Evolutionary conservation across 2,329 filamentous ascomycete species (phyloP).

Genomic region (Rhynchosporium graminicola): DNA sequence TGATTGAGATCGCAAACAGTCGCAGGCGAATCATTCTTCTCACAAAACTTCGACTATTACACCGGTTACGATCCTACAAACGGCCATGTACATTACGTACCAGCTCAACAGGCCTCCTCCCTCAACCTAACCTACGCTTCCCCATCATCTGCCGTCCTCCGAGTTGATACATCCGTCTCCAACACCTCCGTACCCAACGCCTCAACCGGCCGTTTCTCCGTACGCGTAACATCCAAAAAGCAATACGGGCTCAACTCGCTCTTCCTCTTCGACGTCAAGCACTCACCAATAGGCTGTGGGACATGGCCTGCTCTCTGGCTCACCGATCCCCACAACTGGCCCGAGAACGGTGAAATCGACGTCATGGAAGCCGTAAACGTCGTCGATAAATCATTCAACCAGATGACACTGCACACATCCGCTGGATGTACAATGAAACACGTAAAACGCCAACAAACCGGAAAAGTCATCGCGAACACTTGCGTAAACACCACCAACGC

Average conservation of each 20-base stretch:
- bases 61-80: constrained; percentile 46
- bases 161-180: constrained; percentile 61
- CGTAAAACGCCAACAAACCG: constrained; percentile 49
- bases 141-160: constrained; percentile 53
- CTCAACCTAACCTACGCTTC: constrained; percentile 65
- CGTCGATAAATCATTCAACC: constrained; percentile 40
- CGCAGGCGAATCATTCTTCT: constrained; percentile 43
- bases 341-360: constrained; percentile 60
- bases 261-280: constrained; percentile 57
- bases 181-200: constrained; percentile 58
- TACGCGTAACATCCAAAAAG: constrained; percentile 59
- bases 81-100: constrained; percentile 50
- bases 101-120: constrained; percentile 29
- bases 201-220: constrained; percentile 38
- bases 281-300: constrained; percentile 59
- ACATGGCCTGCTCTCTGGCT: constrained; percentile 64
- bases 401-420: constrained; percentile 53
- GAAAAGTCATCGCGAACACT: constrained; percentile 48
- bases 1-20: constrained; percentile 29
- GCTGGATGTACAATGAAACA: constrained; percentile 45
- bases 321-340: constrained; percentile 59
- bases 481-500: constrained; percentile 46
- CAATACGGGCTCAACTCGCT: constrained; percentile 56
- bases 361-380: constrained; percentile 54
- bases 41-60: constrained; percentile 49